phyloP scores from a whole-genome alignment of 192 early-diverging fungal species.

The Chytriomyces sp. region DNA sequence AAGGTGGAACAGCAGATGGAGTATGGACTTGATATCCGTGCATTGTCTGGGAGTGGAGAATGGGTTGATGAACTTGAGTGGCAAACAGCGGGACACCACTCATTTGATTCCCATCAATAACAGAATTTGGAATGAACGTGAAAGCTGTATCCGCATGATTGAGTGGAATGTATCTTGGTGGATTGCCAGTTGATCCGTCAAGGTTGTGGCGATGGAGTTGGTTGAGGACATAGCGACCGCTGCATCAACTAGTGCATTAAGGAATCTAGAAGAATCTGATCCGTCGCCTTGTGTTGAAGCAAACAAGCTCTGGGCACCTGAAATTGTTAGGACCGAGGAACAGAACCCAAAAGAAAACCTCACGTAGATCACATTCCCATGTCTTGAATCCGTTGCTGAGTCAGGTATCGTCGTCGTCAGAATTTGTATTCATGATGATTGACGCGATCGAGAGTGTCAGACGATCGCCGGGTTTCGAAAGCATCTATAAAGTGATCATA shows the following conservation, averaged over 20 bases:
- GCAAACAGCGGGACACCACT: not conserved
- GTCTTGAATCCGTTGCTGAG: too few species aligned
- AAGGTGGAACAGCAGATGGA: not conserved
- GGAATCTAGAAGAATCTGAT: not conserved
- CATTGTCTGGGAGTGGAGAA: not conserved
- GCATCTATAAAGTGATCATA: too few species aligned
- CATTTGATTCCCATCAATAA: not conserved
- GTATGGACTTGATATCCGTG: not conserved
- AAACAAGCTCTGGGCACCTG: not conserved
- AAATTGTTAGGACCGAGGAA: not conserved
- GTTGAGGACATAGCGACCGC: not conserved
- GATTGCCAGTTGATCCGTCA: not conserved
- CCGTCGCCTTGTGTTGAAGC: not conserved
- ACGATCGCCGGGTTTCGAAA: too few species aligned
- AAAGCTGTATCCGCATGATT: not conserved
- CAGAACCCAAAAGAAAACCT: too few species aligned
- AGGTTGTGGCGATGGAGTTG: not conserved
- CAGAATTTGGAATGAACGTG: not conserved
- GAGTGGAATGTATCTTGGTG: constrained; percentile 6
- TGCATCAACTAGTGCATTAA: constrained; percentile 3
- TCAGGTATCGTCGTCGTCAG: too few species aligned
- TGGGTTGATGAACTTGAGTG: not conserved
- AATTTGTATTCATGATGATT: too few species aligned
- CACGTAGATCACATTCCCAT: too few species aligned
- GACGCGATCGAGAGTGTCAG: too few species aligned